Evolutionary conservation across 225 moss, liverwort and hornwort genomes (phyloP).

Genomic region (Thuidium tamariscinum): DNA sequence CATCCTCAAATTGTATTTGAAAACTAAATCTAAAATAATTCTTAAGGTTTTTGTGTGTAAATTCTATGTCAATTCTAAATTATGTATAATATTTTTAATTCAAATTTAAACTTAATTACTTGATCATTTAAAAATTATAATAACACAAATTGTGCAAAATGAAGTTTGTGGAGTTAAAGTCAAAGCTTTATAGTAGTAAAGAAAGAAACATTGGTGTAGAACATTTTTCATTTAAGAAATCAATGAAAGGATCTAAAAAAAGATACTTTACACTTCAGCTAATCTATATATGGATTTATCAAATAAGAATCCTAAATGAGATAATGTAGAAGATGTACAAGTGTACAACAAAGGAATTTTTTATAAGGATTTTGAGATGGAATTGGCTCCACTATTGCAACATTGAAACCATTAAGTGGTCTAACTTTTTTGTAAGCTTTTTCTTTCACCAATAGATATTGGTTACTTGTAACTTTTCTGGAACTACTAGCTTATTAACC

Average conservation of each 20-base stretch:
- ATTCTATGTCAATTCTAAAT: neutral
- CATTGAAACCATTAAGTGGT: neutral
- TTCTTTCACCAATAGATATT: neutral
- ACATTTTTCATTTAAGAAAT: neutral
- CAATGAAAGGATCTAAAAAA: fast-evolving
- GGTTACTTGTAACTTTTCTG: neutral
- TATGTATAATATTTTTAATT: no score
- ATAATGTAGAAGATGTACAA: neutral
- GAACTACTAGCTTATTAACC: neutral
- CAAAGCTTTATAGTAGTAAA: neutral
- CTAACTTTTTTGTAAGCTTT: neutral
- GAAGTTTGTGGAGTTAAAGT: neutral
- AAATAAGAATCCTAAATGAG: neutral
- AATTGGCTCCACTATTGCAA: fast-evolving
- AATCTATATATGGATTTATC: neutral
- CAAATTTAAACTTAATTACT: no score
- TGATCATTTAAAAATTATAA: no score
- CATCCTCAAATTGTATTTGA: neutral
- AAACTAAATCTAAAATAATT: neutral
- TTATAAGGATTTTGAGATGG: neutral
- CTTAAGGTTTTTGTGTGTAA: neutral
- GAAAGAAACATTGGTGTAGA: neutral
- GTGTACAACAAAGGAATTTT: neutral
- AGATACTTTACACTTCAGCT: fast-evolving
- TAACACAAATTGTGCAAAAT: neutral